phyloP scores from a whole-genome alignment of 1,284 basidiomycete species.

The Xerocomus nothofagi region DNA sequence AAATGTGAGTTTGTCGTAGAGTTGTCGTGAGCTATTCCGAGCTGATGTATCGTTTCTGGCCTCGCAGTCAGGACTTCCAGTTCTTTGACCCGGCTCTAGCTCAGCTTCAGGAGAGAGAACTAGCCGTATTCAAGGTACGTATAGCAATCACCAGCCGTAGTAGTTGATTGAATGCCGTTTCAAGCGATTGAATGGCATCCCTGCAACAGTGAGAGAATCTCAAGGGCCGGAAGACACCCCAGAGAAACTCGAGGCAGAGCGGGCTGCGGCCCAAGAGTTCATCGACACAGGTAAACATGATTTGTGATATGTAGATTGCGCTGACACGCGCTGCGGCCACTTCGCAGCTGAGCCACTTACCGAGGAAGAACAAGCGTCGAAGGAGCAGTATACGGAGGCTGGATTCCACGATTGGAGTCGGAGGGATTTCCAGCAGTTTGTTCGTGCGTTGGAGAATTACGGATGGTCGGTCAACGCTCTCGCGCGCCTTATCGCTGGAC shows the following conservation, averaged over 20 bases:
- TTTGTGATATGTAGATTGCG: neutral
- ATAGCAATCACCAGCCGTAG: neutral
- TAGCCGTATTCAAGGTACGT: slow-evolving; percentile 74
- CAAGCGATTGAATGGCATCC: slow-evolving; percentile 73
- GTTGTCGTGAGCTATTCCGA: neutral
- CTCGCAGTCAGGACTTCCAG: slow-evolving; percentile 88
- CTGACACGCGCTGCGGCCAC: neutral
- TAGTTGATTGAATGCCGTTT: neutral
- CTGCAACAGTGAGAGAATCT: slow-evolving; percentile 70
- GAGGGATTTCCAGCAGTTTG: slow-evolving; percentile 91
- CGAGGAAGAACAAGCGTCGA: slow-evolving; percentile 80
- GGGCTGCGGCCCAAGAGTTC: slow-evolving; percentile 77
- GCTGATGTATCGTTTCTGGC: neutral
- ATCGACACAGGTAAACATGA: slow-evolving; percentile 70
- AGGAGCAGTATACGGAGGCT: slow-evolving; percentile 75
- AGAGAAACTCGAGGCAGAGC: slow-evolving; percentile 85
- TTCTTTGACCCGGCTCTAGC: slow-evolving; percentile 88
- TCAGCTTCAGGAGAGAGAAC: slow-evolving; percentile 87
- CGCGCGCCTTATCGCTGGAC: neutral
- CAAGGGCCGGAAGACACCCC: slow-evolving; percentile 75
- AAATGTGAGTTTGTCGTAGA: slow-evolving; percentile 54
- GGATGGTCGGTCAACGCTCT: slow-evolving; percentile 64
- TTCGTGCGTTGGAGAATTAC: slow-evolving; percentile 82
- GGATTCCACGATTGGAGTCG: slow-evolving; percentile 92
- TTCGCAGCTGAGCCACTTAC: slow-evolving; percentile 78